These are phyloP conservation scores for Colletotrichum navitas DNA, from an alignment of 2,329 filamentous ascomycete genomes.

Conservation along the genomic window DNA sequence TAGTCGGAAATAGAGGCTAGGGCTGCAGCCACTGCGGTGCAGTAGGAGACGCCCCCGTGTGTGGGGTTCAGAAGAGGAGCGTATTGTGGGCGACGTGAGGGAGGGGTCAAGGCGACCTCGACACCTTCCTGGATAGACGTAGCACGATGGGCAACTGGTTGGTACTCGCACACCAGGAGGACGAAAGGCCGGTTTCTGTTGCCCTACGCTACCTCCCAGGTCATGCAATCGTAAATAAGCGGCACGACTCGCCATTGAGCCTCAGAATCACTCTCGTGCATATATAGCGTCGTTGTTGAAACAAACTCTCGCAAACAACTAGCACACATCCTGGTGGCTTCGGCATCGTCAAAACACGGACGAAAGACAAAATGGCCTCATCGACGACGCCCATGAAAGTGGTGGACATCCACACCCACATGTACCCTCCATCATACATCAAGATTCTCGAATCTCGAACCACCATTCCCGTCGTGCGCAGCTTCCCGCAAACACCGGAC, in stretches of 20 bases:
- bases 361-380: constrained; percentile 50
- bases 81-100: constrained; percentile 12
- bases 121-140: constrained; percentile 41
- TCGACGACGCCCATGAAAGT: constrained; percentile 54
- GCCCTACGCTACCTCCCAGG: not conserved
- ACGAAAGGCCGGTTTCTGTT: constrained; percentile 4
- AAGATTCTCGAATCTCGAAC: constrained; percentile 69
- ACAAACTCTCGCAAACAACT: constrained; percentile 18
- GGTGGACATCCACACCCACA: constrained; percentile 78
- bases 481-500: constrained; percentile 67
- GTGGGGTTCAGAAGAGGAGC: constrained; percentile 30
- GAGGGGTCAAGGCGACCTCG: constrained; percentile 34
- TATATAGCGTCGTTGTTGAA: not conserved
- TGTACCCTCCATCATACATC: constrained; percentile 76
- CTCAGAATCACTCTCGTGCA: not conserved
- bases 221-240: not conserved
- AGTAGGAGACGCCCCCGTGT: constrained; percentile 27
- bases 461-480: constrained; percentile 78
- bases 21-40: constrained; percentile 20
- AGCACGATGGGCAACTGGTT: constrained; percentile 31
- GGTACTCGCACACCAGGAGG: constrained; percentile 23
- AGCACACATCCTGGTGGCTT: not conserved
- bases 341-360: not conserved
- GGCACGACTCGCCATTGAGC: constrained; percentile 21
- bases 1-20: constrained; percentile 25